Percentiles rank a stretch among this genome's conserved stretches.
phyloP scores from a whole-genome alignment of 345 rosid species.

The Raphanus raphanistrum region DNA sequence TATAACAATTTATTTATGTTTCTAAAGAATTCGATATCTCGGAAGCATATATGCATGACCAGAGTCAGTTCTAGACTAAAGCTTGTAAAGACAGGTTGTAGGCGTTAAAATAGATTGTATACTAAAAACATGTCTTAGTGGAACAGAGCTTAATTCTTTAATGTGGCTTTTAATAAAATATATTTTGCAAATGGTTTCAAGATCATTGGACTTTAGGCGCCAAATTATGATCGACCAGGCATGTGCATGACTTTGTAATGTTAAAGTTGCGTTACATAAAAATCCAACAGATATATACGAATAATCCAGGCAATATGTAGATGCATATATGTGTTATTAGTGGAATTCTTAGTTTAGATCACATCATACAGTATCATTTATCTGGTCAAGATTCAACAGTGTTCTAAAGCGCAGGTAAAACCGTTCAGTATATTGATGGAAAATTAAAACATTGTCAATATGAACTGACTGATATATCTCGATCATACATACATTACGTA shows the following conservation, averaged over 20 bases:
- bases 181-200: neutral
- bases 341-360: conserved; percentile 25
- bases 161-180: neutral
- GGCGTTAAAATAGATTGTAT: neutral
- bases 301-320: neutral
- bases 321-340: conserved; percentile 7
- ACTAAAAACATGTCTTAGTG: neutral
- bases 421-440: neutral
- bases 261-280: conserved; percentile 11
- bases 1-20: neutral
- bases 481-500: neutral
- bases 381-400: conserved; percentile 25
- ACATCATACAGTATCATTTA: conserved; percentile 28
- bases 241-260: conserved; percentile 13
- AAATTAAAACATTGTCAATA: neutral
- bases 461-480: neutral
- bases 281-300: conserved; percentile 1
- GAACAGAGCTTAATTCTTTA: neutral
- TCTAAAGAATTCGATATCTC: neutral
- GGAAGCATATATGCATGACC: neutral
- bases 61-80: neutral
- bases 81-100: neutral
- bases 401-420: conserved; percentile 1
- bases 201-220: neutral
- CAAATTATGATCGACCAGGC: neutral